A percentile compares a stretch with the other conserved stretches of the same genome.
phyloP scores from a whole-genome alignment of 257 asterid genomes.

The Nicotiana otophora region DNA sequence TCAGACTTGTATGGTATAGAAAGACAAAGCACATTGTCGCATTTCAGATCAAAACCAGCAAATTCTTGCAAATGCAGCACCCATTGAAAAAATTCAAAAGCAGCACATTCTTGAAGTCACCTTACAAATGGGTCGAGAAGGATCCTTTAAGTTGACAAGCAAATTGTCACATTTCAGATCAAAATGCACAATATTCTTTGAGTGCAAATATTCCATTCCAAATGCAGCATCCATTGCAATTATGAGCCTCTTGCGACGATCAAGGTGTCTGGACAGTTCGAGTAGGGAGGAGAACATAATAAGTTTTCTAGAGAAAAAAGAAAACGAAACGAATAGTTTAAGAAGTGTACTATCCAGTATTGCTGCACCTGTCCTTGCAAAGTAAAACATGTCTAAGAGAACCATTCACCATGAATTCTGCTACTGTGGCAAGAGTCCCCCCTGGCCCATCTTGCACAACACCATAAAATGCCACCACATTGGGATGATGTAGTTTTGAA shows the following conservation, averaged over 20 bases:
- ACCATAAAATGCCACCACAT: slow-evolving; percentile 25
- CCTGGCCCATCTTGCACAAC: slow-evolving; percentile 21
- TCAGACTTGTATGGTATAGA: background rate
- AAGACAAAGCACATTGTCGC: background rate
- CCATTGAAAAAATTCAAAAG: background rate
- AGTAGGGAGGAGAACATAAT: background rate
- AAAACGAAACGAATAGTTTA: background rate
- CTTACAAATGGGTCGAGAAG: slow-evolving; percentile 16
- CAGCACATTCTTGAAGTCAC: slow-evolving; percentile 6
- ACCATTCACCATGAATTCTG: slow-evolving; percentile 24
- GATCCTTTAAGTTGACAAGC: slow-evolving; percentile 14
- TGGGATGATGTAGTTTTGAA: slow-evolving; percentile 22
- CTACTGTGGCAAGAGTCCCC: slow-evolving; percentile 19
- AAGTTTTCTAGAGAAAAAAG: background rate
- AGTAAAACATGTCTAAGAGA: slow-evolving; percentile 18
- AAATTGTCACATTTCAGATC: slow-evolving; percentile 16
- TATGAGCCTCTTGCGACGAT: slow-evolving; percentile 12
- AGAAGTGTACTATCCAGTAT: slow-evolving; percentile 4
- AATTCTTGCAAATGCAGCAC: background rate
- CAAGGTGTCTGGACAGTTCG: slow-evolving; percentile 6
- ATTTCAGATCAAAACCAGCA: slow-evolving; percentile 3
- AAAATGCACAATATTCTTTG: slow-evolving; percentile 14
- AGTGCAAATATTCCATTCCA: slow-evolving; percentile 17
- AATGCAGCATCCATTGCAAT: slow-evolving; percentile 18
- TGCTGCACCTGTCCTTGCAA: slow-evolving; percentile 9